These are phyloP conservation scores for Novymonas esmeraldas DNA, from an alignment of 208 protist genomes.

Conservation along the genomic window DNA sequence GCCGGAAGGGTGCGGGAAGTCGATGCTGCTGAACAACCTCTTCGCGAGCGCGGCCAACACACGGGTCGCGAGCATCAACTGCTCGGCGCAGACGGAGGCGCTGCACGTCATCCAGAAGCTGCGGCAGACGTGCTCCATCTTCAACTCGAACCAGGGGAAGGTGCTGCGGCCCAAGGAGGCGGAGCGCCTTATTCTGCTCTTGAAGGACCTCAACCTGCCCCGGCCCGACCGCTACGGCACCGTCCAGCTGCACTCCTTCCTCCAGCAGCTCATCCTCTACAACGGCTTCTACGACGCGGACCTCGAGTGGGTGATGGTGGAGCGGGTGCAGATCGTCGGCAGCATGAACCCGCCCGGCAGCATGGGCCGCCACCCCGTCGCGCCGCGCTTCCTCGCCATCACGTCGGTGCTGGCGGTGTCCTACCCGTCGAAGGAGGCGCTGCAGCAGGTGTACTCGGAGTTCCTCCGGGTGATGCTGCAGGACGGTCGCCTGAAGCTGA, in stretches of 20 bases:
- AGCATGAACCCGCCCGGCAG: slow-evolving; percentile 97
- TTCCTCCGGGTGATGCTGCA: slow-evolving; percentile 94
- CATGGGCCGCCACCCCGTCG: slow-evolving; percentile 94
- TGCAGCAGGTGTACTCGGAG: slow-evolving; percentile 94
- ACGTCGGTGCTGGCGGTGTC: slow-evolving; percentile 93
- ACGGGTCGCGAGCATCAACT: slow-evolving; percentile 94
- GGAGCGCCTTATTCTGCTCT: slow-evolving; percentile 94
- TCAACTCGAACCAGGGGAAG: slow-evolving; percentile 93
- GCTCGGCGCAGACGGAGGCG: slow-evolving; percentile 95
- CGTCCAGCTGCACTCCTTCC: slow-evolving; percentile 96
- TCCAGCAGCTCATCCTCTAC: slow-evolving; percentile 98
- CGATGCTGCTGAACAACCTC: slow-evolving; percentile 92
- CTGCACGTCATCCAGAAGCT: slow-evolving; percentile 97
- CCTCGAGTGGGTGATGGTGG: slow-evolving; percentile 96
- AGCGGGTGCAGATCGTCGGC: slow-evolving; percentile 95
- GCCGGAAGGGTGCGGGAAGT: slow-evolving; percentile 97
- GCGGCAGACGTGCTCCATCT: slow-evolving; percentile 92
- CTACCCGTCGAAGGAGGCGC: slow-evolving; percentile 93
- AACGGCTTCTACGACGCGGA: slow-evolving; percentile 96
- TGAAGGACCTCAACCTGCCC: slow-evolving; percentile 98
- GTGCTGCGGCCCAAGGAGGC: slow-evolving; percentile 95
- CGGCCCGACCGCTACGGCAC: slow-evolving; percentile 98
- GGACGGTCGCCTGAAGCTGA: slow-evolving; percentile 65
- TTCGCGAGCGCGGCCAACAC: slow-evolving; percentile 76
- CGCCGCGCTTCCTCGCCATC: slow-evolving; percentile 96